Base-by-base conservation (phyloP, 345 rosid genomes). In the Salix dunnii region DNA sequence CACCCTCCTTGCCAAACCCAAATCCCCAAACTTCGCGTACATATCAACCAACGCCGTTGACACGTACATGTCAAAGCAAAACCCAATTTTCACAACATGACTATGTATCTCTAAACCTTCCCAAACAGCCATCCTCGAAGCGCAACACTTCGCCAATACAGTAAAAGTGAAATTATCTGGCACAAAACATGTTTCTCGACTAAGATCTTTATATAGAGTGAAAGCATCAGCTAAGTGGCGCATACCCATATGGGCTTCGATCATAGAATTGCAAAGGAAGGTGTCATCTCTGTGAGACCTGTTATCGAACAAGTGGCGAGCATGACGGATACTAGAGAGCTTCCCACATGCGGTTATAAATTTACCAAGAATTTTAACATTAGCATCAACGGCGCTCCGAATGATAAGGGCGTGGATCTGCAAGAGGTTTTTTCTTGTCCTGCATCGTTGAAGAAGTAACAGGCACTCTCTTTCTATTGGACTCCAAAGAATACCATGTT, bases 321-420 rank as follows among this genome's bases (percentile, higher is more conserved):
- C 97, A 67, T 89, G 79, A 38, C 78, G 58, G 62, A 83, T 70
- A 3, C 85, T 85, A 43, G 81, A 71, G 16, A 79, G 81, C 6
- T 82, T 2, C 13, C 65, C 74, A 46, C 86, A 89, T 9, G 78
- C 28, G 51, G 64, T 21, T 71, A 91, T 81, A 79, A 93, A 76
- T 72, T 90, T 90, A 28, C 94, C 84, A 80, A 91, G 82, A 73
- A 93, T 79, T 53, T 83, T 86, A 78, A 84, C 79, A 69, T 93
- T 93, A 72, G 85, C 72, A 33, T 89, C 91, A 6, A 88, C 27
- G 76, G 93, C 77, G 78, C 87, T 82, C 2, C 86, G 89, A 51
- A 93, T 85, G 83, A 93, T 90, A 82, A 86, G 84, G 51, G 91
- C 91, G 61, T 91, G 94, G 80, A 88, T 85, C 79, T 85, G 94